A percentile compares a stretch with the other conserved stretches of the same genome.
Conservation (phyloP, 1,284 basidiomycete species). For the Retiboletus fuscus region DNA sequence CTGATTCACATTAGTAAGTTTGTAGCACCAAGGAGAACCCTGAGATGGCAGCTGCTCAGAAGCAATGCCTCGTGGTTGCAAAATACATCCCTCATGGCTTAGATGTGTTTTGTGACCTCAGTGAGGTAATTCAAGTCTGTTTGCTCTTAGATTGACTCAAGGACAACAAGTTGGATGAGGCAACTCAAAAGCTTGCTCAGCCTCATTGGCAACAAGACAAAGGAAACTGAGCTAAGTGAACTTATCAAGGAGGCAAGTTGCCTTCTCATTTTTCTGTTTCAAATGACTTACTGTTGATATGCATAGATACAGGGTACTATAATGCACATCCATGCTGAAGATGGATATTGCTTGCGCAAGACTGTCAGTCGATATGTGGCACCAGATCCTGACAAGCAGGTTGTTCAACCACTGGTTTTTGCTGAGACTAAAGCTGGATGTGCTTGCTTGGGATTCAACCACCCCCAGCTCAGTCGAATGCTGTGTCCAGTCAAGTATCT, state of each 20-base stretch:
- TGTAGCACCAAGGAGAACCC: background rate
- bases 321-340: background rate
- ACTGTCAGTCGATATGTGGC: background rate
- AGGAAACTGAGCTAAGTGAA: background rate
- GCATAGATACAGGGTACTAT: no score
- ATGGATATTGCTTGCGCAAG: background rate
- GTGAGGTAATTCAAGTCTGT: background rate
- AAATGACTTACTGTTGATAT: no score
- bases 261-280: background rate
- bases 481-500: slow-evolving; percentile 6
- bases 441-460: background rate
- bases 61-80: background rate
- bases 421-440: background rate
- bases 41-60: background rate
- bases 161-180: background rate
- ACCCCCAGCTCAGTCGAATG: background rate
- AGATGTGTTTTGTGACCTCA: background rate
- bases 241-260: background rate
- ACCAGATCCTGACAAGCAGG: background rate
- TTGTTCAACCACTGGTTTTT: background rate
- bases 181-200: background rate
- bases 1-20: background rate
- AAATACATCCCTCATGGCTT: background rate
- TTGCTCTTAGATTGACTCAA: background rate
- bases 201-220: background rate